phyloP scores from a whole-genome alignment of 2,329 filamentous ascomycete genomes.

The Diaporthe vaccinii region DNA sequence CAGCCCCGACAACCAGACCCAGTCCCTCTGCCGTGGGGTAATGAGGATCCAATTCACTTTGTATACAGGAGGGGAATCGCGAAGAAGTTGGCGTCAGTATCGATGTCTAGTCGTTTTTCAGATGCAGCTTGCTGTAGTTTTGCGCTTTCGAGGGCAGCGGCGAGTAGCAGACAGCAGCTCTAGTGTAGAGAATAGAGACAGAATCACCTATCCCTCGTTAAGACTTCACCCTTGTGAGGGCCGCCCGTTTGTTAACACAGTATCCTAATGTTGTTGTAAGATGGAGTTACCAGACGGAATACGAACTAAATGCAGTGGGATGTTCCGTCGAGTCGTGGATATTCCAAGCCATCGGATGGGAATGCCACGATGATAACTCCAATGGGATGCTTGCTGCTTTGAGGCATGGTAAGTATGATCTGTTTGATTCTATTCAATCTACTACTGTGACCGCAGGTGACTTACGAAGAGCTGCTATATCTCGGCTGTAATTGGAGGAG shows the following conservation, averaged over 20 bases:
- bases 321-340: too few species aligned
- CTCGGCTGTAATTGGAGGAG: too few species aligned
- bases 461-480: not conserved
- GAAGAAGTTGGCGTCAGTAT: not conserved
- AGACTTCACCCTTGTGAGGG: not conserved
- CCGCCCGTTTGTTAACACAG: not conserved
- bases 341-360: too few species aligned
- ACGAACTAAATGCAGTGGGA: too few species aligned
- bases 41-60: not conserved
- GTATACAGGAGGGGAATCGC: not conserved
- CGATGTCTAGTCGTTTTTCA: not conserved
- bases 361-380: too few species aligned
- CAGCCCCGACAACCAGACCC: not conserved
- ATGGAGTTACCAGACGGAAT: not conserved
- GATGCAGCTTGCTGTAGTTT: not conserved
- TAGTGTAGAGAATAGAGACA: not conserved
- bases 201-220: rapidly evolving
- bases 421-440: too few species aligned
- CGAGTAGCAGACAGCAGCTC: too few species aligned
- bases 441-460: too few species aligned
- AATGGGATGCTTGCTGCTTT: too few species aligned
- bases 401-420: too few species aligned
- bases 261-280: not conserved
- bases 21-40: not conserved
- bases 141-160: not conserved